phyloP scores from a whole-genome alignment of 140 eudicot genomes.

The Oenanthe javanica region DNA sequence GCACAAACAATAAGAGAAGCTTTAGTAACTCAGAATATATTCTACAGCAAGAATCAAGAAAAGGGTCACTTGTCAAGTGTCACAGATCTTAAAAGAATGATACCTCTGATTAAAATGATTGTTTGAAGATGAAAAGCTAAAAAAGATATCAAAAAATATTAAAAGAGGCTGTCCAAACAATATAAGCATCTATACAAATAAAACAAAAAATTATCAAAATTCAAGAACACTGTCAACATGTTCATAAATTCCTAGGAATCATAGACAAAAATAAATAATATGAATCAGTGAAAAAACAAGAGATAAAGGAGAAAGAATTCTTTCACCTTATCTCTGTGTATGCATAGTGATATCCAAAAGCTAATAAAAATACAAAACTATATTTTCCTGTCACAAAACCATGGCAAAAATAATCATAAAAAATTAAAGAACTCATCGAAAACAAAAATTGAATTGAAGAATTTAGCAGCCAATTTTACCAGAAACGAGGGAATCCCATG shows the following conservation, averaged over 20 bases:
- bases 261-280: background rate
- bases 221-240: background rate
- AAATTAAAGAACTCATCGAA: background rate
- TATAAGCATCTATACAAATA: constrained; percentile 20
- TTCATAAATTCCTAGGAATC: background rate
- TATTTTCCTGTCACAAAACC: background rate
- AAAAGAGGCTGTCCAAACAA: constrained; percentile 22
- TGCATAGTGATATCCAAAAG: background rate
- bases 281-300: background rate
- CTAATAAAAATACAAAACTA: background rate
- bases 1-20: constrained; percentile 14
- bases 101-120: constrained; percentile 12
- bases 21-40: constrained; percentile 26
- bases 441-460: too few relatives aligned
- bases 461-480: background rate
- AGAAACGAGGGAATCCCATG: background rate
- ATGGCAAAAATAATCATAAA: background rate
- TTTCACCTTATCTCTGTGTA: background rate
- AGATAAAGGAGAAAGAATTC: background rate
- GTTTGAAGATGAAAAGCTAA: constrained; percentile 5
- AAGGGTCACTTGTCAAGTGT: too few relatives aligned
- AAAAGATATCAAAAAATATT: background rate
- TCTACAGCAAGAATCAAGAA: too few relatives aligned
- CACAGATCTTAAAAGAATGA: too few relatives aligned
- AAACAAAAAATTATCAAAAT: background rate